Base-by-base conservation (phyloP, 2,329 filamentous ascomycete species). In the Fusarium pininemorale region DNA sequence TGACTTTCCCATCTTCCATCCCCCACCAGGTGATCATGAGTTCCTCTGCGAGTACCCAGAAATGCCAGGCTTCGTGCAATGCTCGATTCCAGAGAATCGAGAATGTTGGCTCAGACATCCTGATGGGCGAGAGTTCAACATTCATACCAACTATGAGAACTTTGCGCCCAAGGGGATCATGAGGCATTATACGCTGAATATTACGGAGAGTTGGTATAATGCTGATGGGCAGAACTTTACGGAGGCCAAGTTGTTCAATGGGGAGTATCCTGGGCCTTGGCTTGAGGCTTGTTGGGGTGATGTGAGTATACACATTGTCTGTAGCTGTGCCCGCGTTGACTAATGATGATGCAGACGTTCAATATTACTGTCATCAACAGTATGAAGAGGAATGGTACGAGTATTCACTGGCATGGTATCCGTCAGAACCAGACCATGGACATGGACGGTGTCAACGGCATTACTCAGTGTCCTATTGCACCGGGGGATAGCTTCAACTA, bases 271-370 rank as follows among this genome's bases (percentile, higher is more conserved):
- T 5, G 79, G 79, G 0, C 79, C 79, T 0, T 77, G 77, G 74
- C 72, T 80, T 6, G 72, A 80, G 26, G 79, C 78, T 0, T 79
- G 78, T 15, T 80, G 79, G 79, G 79, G 79, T 14, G 79, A 80
- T 51, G 62, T 78, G 20, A 69, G 45, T 47, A 0, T 16, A 12
- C 9, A 22, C 26, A 26, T 14, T 7, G 9, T 0, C 24, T 14
- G 8, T 14, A 0, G 4, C 0, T 18, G 18, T 11, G 20, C 1
- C 18, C 13, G 28, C 4, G 8, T 5, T 12, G 26, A 30, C 20
- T 48, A 5, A 48, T 13, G 0, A 48, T 8, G 5, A 4, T 30
- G 4, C 5, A 48, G 45, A 48, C 45, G 20, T 45, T 76, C 7
- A 73, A 75, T 5, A 66, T 76, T 15, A 76, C 72, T 0, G 66